Conservation (phyloP, 2,329 filamentous ascomycete species). For the Cladosporium oxysporum region DNA sequence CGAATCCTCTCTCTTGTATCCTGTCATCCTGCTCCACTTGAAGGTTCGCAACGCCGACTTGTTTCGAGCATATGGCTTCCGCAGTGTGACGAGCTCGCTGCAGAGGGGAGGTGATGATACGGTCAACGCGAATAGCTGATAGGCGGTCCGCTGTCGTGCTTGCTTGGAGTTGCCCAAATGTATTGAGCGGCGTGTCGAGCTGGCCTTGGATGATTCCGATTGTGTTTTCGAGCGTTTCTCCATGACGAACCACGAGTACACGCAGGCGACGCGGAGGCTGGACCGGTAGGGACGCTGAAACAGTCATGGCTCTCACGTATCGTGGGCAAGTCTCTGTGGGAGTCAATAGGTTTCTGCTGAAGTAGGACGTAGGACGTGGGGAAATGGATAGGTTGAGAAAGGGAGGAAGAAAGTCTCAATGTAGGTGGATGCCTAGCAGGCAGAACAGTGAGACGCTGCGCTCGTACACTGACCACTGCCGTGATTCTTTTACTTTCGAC, state of each 20-base stretch:
- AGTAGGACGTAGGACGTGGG: not conserved
- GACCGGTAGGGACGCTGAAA: not conserved
- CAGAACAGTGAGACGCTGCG: not conserved
- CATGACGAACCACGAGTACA: not conserved
- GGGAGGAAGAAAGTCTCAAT: not conserved
- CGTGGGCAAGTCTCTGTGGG: not conserved
- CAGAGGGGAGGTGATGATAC: constrained; percentile 1
- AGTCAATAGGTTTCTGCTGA: not conserved
- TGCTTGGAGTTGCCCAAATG: constrained; percentile 6
- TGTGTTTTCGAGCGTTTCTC: not conserved
- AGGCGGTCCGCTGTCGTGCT: not conserved
- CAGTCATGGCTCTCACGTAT: not conserved
- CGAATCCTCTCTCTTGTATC: not conserved
- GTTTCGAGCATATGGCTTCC: not conserved
- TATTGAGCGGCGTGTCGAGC: constrained; percentile 4
- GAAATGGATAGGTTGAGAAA: not conserved
- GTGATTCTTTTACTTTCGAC: not conserved
- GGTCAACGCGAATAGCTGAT: not conserved
- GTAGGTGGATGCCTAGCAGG: not conserved
- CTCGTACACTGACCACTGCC: not conserved
- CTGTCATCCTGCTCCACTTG: constrained; percentile 8
- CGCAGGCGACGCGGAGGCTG: not conserved
- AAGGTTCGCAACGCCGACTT: not conserved
- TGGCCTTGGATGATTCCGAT: constrained; percentile 4
- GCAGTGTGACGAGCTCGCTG: constrained; percentile 4